Conservation (phyloP, 768 basidiomycete genomes). For the Hebeloma cylindrosporum region DNA sequence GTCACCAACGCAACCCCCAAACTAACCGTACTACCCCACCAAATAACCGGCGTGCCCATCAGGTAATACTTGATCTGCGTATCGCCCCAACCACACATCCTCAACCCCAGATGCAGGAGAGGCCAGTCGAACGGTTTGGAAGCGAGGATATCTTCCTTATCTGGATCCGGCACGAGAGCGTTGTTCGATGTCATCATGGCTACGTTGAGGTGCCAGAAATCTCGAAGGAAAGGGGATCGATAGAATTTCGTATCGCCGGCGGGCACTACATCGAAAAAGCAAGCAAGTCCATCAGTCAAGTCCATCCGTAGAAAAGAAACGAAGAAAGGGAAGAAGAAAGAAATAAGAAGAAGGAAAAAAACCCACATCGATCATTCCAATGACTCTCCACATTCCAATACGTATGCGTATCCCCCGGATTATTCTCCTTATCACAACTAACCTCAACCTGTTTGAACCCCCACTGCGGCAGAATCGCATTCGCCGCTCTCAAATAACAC, state of each 20-base stretch:
- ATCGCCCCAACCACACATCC: conserved; percentile 98
- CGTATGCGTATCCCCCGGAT: conserved; percentile 77
- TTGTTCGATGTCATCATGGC: conserved; percentile 99
- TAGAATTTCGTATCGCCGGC: conserved; percentile 81
- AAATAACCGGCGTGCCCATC: conserved; percentile 87
- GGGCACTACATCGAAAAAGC: conserved; percentile 60
- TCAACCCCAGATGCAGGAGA: conserved; percentile 80
- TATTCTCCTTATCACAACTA: conserved; percentile 86
- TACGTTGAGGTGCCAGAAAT: conserved; percentile 99
- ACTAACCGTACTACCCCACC: conserved; percentile 80
- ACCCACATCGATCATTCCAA: conserved; percentile 92
- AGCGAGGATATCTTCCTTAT: conserved; percentile 97
- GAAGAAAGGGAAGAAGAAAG: conserved; percentile 1
- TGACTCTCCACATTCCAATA: conserved; percentile 99
- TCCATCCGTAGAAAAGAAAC: background rate
- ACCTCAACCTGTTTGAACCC: conserved; percentile 99
- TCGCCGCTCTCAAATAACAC: conserved; percentile 90
- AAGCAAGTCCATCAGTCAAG: background rate
- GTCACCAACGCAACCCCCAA: conserved; percentile 53
- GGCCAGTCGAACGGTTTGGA: conserved; percentile 95
- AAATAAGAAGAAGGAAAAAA: conserved; percentile 3
- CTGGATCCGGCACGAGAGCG: conserved; percentile 93
- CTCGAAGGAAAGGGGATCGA: conserved; percentile 88
- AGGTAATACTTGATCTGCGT: conserved; percentile 89
- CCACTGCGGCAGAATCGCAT: conserved; percentile 92